Evolutionary conservation across 768 basidiomycete genomes (phyloP).

Genomic region (Mycena maculata): DNA sequence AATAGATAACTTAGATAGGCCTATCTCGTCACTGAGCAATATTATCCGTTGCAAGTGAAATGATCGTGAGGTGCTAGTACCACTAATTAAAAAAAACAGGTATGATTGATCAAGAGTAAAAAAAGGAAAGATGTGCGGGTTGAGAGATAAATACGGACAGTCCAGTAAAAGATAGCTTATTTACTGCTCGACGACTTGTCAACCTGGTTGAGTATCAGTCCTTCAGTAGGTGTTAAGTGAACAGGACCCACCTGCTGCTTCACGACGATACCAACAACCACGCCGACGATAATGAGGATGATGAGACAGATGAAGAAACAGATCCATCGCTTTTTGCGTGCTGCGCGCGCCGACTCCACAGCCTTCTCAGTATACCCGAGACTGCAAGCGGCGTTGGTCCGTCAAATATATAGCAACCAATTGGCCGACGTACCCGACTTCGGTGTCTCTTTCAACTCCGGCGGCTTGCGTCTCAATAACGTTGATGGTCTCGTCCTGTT

Average conservation of each 20-base stretch:
- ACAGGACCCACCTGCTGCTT: too few species aligned
- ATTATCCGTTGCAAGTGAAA: too few species aligned
- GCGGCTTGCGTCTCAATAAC: conserved; percentile 83
- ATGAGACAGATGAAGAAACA: conserved; percentile 85
- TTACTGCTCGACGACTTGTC: conserved; percentile 49
- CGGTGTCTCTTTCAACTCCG: conserved; percentile 83
- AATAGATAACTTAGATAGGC: too few species aligned
- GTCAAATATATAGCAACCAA: not conserved
- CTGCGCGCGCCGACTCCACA: conserved; percentile 85
- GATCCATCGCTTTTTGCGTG: conserved; percentile 97
- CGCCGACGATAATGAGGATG: conserved; percentile 73
- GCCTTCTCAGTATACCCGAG: conserved; percentile 88
- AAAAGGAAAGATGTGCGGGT: not conserved
- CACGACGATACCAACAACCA: conserved; percentile 70
- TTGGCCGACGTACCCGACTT: conserved; percentile 72
- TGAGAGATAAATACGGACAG: conserved; percentile 25
- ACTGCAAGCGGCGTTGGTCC: conserved; percentile 54
- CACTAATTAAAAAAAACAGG: not conserved
- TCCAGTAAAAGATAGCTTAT: conserved; percentile 20
- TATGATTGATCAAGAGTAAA: not conserved
- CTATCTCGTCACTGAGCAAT: too few species aligned
- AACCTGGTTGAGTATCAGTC: too few species aligned
- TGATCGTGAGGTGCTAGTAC: not conserved
- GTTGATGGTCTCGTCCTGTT: conserved; percentile 91
- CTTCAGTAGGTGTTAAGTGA: too few species aligned